Evolutionary conservation across 495 filamentous ascomycete genomes (phyloP).

Genomic region (Aspergillus campestris): DNA sequence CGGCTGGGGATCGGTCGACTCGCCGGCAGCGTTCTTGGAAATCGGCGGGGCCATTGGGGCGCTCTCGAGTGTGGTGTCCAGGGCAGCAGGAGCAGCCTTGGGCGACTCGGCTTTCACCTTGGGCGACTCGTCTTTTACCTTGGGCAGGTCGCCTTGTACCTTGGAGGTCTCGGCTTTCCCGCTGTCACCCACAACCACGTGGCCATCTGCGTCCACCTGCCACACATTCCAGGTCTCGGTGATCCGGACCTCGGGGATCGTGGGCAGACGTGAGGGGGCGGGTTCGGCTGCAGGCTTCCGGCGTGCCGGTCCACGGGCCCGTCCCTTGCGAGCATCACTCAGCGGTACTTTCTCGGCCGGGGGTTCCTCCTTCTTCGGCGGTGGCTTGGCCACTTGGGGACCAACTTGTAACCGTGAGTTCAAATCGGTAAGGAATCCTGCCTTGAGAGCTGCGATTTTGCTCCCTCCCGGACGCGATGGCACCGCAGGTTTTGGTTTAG

Average conservation of each 20-base stretch:
- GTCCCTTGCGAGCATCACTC: conserved; percentile 76
- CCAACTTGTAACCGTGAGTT: conserved; percentile 79
- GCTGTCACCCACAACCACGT: conserved; percentile 28
- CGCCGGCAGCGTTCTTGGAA: conserved; percentile 49
- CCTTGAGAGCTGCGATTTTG: conserved; percentile 87
- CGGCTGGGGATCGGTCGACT: conserved; percentile 32
- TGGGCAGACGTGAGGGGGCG: conserved; percentile 20
- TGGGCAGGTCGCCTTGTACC: too few relatives aligned
- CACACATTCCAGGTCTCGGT: conserved; percentile 44
- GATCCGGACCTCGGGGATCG: conserved; percentile 38
- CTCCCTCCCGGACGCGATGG: conserved; percentile 69
- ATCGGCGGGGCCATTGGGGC: conserved; percentile 27
- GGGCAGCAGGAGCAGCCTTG: conserved; percentile 16
- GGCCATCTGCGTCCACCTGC: conserved; percentile 39
- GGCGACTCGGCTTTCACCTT: conserved; percentile 4
- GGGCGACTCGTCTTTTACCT: conserved; percentile 10
- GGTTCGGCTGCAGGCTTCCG: conserved; percentile 53
- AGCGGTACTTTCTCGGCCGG: conserved; percentile 68
- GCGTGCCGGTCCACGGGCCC: conserved; percentile 80
- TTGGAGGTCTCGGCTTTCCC: conserved; percentile 14
- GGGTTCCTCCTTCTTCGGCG: conserved; percentile 50
- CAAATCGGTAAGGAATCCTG: conserved; percentile 82
- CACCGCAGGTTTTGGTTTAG: conserved; percentile 64
- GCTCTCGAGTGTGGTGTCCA: conserved; percentile 21
- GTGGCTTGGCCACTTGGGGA: conserved; percentile 62